These are phyloP conservation scores for Hypoxylon sp. DNA, from an alignment of 2,329 filamentous ascomycete genomes.

Conservation along the genomic window DNA sequence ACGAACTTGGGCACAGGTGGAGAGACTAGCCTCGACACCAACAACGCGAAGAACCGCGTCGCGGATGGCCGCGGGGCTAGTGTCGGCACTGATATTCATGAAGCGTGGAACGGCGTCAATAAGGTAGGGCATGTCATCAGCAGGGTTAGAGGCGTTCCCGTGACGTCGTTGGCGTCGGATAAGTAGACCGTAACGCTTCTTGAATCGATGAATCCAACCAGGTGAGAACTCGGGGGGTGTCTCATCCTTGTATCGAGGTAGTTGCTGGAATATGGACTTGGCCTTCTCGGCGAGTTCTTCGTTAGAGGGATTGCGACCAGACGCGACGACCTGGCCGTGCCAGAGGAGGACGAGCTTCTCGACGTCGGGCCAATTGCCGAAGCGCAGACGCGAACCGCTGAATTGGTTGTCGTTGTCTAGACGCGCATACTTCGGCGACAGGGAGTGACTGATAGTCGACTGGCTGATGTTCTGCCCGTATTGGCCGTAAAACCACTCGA, in stretches of 20 bases:
- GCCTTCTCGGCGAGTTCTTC: slow-evolving; percentile 75
- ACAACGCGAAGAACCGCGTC: slow-evolving; percentile 70
- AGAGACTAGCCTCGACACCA: slow-evolving; percentile 68
- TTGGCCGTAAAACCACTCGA: slow-evolving; percentile 72
- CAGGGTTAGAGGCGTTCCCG: slow-evolving; percentile 64
- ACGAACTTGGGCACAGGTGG: slow-evolving; percentile 69
- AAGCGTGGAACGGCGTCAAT: slow-evolving; percentile 72
- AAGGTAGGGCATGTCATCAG: slow-evolving; percentile 72
- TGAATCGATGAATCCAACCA: slow-evolving; percentile 75
- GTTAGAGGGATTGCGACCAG: slow-evolving; percentile 72
- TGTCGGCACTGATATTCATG: slow-evolving; percentile 71
- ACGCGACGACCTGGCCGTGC: slow-evolving; percentile 63
- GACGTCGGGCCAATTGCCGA: slow-evolving; percentile 75
- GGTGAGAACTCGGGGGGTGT: slow-evolving; percentile 73
- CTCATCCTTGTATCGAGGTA: slow-evolving; percentile 73
- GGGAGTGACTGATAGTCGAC: slow-evolving; percentile 73
- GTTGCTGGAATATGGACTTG: slow-evolving; percentile 70
- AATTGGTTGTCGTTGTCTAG: slow-evolving; percentile 73
- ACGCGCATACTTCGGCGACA: slow-evolving; percentile 73
- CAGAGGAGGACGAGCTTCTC: slow-evolving; percentile 88
- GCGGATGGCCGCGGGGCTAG: slow-evolving; percentile 71
- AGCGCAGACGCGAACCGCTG: slow-evolving; percentile 73
- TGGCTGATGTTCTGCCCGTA: slow-evolving; percentile 74
- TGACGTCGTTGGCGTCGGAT: slow-evolving; percentile 70
- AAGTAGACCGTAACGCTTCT: slow-evolving; percentile 73